Evolutionary conservation across 2,329 filamentous ascomycete genomes (phyloP), one percentile per base, ranked within the genome.

Genomic region (Ceratocystis papillata): DNA sequence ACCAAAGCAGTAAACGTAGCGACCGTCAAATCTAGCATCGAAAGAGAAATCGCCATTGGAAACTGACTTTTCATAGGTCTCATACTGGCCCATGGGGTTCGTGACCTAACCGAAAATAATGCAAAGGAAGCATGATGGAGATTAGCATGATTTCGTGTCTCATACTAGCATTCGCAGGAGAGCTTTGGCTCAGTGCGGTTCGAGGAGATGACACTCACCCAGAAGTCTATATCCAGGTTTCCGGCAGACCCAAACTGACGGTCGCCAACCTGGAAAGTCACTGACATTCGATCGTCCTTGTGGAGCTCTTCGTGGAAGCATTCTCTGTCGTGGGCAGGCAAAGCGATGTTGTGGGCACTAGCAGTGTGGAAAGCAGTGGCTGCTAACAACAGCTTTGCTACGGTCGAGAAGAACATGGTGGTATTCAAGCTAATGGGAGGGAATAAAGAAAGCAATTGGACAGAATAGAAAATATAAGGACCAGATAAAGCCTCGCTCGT

Each of bases 221-320:
- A 97, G 76, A 99, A 99, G 77, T 99, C 94, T 74, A 99, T 88
- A 71, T 97, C 92, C 68, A 99, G 80, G 74, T 96, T 97, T 44
- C 93, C 93, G 67, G 91, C 92, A 64, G 89, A 89, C 63, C 93
- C 93, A 77, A 96, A 96, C 76, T 99, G 94, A 71, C 93, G 82
- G 76, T 99, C 94, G 74, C 94, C 94, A 67, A 97, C 93, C 79
- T 97, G 94, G 82, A 95, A 99, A 37, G 92, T 96, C 68, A 99
- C 92, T 7, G 91, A 96, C 94, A 99, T 99, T 77, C 88, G 89
- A 80, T 99, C 94, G 77, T 96, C 94, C 75, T 83, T 85, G 80
- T 96, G 93, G 68, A 99, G 85, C 72, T 81, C 78, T 80, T 99
- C 94, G 81, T 96, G 89, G 83, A 97, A 99, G 81, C 94, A 99